phyloP scores from a whole-genome alignment of 805 yeast genomes.

The Sungouiozyma intestinalis region DNA sequence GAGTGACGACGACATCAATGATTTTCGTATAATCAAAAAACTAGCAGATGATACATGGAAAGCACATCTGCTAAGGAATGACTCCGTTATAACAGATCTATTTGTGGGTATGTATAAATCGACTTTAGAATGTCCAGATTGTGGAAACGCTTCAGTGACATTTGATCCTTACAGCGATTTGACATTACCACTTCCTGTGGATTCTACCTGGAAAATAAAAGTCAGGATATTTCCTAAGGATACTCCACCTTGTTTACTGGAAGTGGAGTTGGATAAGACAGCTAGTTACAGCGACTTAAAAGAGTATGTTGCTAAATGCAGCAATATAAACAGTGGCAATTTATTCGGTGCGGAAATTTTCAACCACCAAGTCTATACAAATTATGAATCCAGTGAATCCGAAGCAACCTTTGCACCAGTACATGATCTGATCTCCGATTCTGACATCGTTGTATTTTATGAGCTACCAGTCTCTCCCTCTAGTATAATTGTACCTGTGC shows the following conservation, averaged over 20 bases:
- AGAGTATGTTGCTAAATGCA: conserved; percentile 44
- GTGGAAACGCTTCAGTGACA: conserved; percentile 69
- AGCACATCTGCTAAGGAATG: conserved; percentile 68
- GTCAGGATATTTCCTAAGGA: conserved; percentile 53
- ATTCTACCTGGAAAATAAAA: conserved; percentile 58
- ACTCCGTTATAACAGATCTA: conserved; percentile 73
- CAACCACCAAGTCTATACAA: conserved; percentile 55
- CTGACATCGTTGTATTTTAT: conserved; percentile 61
- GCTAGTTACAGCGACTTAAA: conserved; percentile 57
- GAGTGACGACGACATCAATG: conserved; percentile 47
- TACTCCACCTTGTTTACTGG: conserved; percentile 42
- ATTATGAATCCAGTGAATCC: conserved; percentile 54
- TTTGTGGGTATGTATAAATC: conserved; percentile 89
- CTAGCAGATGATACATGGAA: conserved; percentile 75
- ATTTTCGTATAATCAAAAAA: conserved; percentile 41
- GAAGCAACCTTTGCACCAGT: conserved; percentile 46
- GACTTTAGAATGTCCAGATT: conserved; percentile 78
- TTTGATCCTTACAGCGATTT: conserved; percentile 91
- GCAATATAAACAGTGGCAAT: conserved; percentile 26
- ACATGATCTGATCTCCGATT: conserved; percentile 50
- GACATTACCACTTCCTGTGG: conserved; percentile 79
- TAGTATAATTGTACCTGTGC: conserved; percentile 51
- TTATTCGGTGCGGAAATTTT: conserved; percentile 53
- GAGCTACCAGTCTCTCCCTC: conserved; percentile 35
- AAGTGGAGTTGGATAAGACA: conserved; percentile 61